A percentile compares a stretch with the other conserved stretches of the same genome.
Conservation (phyloP, 805 yeast species). For the Wickerhamiella cacticola region DNA sequence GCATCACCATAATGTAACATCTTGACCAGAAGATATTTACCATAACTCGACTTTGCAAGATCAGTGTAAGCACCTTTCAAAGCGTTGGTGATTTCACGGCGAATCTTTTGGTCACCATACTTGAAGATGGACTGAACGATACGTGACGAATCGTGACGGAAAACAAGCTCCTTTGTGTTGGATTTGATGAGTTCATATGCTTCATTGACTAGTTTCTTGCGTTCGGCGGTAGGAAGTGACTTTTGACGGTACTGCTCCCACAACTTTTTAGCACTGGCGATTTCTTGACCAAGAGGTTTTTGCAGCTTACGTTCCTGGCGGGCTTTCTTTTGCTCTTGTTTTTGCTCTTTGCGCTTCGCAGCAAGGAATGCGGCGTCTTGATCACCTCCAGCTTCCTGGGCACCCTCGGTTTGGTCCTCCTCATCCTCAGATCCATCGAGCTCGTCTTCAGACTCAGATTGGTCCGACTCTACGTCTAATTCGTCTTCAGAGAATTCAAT, state of each 20-base stretch:
- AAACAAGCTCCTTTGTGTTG: constrained; percentile 66
- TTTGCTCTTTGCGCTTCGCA: constrained; percentile 52
- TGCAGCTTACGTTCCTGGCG: constrained; percentile 73
- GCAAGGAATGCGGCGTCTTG: constrained; percentile 17
- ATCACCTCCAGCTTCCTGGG: constrained; percentile 17
- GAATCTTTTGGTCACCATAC: constrained; percentile 66
- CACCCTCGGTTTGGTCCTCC: constrained; percentile 17
- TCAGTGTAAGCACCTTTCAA: constrained; percentile 67
- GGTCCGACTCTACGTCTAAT: constrained; percentile 7
- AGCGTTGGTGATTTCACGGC: constrained; percentile 53
- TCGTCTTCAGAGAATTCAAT: constrained; percentile 14
- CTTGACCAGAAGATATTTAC: constrained; percentile 81
- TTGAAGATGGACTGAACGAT: constrained; percentile 89
- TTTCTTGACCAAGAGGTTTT: constrained; percentile 77
- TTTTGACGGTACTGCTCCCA: constrained; percentile 91
- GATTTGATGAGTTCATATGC: constrained; percentile 75
- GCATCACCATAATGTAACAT: constrained; percentile 85
- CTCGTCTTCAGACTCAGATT: constrained; percentile 13
- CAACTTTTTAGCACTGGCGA: constrained; percentile 67
- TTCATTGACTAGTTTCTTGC: constrained; percentile 69
- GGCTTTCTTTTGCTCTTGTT: constrained; percentile 47
- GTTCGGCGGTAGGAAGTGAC: constrained; percentile 56
- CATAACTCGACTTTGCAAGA: constrained; percentile 84
- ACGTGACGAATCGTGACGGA: constrained; percentile 94
- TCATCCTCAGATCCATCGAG: constrained; percentile 14